Base-by-base conservation (phyloP, 352 stramenopile species). In the Phytophthora fragariae region DNA sequence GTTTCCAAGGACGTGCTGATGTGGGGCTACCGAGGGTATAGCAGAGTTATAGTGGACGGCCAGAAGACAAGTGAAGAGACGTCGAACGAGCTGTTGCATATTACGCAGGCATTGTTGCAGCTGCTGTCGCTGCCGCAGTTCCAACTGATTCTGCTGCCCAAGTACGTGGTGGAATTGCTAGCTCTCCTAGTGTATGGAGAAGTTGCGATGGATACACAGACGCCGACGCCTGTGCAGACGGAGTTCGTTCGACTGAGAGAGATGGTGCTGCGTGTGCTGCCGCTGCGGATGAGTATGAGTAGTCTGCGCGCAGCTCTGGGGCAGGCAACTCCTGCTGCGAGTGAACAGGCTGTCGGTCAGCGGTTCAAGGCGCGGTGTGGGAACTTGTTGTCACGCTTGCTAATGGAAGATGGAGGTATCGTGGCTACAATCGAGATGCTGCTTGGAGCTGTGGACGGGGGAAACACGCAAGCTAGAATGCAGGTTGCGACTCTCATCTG, bases 381-480 rank as follows among this genome's bases (percentile, higher is more conserved):
- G 0, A 71, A 81, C 17, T 75, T 92, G 10, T 61, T 97, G 19
- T 87, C 87, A 5, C 71, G 80, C 11, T 73, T 94, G 24, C 41
- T 93, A 33, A 89, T 95, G 79, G 66, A 90, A 55, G 71, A 89
- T 19, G 88, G 89, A 21, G 90, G 90, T 21, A 89, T 97, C 39
- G 75, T 90, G 53, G 85, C 88, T 11, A 93, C 88, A 4, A 92
- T 97, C 59, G 90, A 97, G 59, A 92, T 95, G 80, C 70, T 97
- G 6, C 79, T 95, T 12, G 79, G 84, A 27, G 72, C 76, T 0
- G 89, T 97, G 27, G 88, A 94, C 27, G 89, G 94, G 44, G 90
- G 90, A 66, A 95, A 96, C 68, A 95, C 90, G 1, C 90, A 95
- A 72, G 90, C 90, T 39, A 83, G 89, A 52, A 82, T 95, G 69